Evolutionary conservation across 345 rosid genomes (phyloP).

Genomic region (Noccaea caerulescens): DNA sequence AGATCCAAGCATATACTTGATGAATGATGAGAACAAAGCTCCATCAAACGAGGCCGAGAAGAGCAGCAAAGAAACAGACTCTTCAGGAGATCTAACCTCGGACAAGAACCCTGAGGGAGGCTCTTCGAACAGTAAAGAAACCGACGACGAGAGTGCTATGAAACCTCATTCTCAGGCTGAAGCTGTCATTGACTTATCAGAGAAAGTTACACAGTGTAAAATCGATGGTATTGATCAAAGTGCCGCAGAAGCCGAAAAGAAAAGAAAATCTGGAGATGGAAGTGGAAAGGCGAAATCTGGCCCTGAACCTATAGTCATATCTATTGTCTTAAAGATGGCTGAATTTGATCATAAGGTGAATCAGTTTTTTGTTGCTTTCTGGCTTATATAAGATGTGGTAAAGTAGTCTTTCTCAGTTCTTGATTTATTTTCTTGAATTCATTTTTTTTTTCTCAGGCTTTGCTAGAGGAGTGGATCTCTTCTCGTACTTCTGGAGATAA

Average conservation of each 20-base stretch:
- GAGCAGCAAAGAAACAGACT: conserved; percentile 40
- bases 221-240: conserved; percentile 38
- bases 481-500: conserved; percentile 64
- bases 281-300: conserved; percentile 62
- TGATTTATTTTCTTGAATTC: background rate
- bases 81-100: conserved; percentile 38
- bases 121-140: conserved; percentile 44
- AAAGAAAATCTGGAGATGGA: conserved; percentile 36
- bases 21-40: conserved; percentile 81
- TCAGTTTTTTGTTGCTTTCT: background rate
- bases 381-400: background rate
- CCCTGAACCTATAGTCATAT: conserved; percentile 77
- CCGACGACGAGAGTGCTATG: conserved; percentile 34
- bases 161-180: conserved; percentile 44
- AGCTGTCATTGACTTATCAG: conserved; percentile 48
- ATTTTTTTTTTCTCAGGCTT: conserved; percentile 57
- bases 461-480: conserved; percentile 91
- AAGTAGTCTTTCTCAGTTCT: conserved; percentile 2
- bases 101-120: conserved; percentile 44
- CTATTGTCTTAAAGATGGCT: conserved; percentile 90
- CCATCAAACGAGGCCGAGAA: conserved; percentile 52
- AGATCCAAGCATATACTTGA: conserved; percentile 96
- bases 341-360: conserved; percentile 93
- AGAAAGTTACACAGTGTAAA: conserved; percentile 48
- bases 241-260: conserved; percentile 52